A percentile compares a stretch with the other conserved stretches of the same genome.
phyloP scores from a whole-genome alignment of 768 basidiomycete species.

The Ramaria sp. region DNA sequence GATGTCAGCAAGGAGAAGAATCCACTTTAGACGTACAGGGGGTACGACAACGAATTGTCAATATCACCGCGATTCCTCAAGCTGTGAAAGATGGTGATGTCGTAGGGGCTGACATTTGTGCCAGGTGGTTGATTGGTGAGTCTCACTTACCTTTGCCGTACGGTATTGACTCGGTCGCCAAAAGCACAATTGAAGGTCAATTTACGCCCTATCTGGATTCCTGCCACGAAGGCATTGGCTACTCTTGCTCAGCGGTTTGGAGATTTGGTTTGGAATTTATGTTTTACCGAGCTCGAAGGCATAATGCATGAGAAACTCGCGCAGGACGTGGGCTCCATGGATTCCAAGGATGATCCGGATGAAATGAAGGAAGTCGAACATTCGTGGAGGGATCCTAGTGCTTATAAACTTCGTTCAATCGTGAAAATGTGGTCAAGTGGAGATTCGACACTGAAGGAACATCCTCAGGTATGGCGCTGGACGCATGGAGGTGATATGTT shows the following conservation, averaged over 20 bases:
- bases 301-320: constrained; percentile 14
- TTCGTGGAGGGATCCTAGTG: constrained; percentile 67
- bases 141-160: constrained; percentile 6
- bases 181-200: constrained; percentile 89
- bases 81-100: constrained; percentile 39
- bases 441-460: constrained; percentile 20
- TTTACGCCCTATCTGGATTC: constrained; percentile 80
- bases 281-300: constrained; percentile 52
- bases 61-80: constrained; percentile 61
- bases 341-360: constrained; percentile 11
- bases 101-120: constrained; percentile 49
- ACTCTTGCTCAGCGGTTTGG: constrained; percentile 43
- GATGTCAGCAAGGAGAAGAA: constrained; percentile 73
- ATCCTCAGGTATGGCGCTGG: constrained; percentile 23
- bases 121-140: constrained; percentile 65
- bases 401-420: constrained; percentile 43
- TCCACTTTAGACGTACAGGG: constrained; percentile 69
- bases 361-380: constrained; percentile 54
- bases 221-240: constrained; percentile 59
- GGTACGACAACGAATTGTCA: constrained; percentile 73
- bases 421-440: constrained; percentile 37
- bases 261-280: constrained; percentile 57
- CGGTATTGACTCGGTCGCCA: background rate
- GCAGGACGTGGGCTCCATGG: background rate
- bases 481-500: background rate